phyloP scores from a whole-genome alignment of 345 rosid genomes.

The Pelargonium nanum region DNA sequence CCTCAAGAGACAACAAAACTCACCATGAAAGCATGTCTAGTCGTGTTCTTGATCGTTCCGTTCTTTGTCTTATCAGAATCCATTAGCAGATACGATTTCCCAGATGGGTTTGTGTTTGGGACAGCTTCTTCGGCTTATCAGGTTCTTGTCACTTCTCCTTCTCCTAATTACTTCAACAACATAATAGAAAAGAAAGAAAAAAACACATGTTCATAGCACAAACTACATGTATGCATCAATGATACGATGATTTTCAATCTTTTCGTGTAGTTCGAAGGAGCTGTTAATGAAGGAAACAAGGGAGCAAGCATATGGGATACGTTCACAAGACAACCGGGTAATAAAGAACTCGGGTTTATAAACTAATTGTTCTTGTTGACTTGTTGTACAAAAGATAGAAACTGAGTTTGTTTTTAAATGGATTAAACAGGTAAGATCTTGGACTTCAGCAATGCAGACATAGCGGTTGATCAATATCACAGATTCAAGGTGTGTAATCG shows the following conservation, averaged over 20 bases:
- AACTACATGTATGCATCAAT: no score
- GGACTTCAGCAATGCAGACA: constrained; percentile 96
- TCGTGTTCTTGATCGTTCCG: constrained; percentile 12
- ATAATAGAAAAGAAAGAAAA: no score
- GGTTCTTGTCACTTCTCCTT: constrained; percentile 21
- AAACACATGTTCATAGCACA: no score
- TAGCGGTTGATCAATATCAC: constrained; percentile 85
- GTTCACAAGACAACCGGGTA: constrained; percentile 67
- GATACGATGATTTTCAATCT: not conserved
- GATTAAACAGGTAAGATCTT: constrained; percentile 55
- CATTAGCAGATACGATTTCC: constrained; percentile 56
- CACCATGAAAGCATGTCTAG: constrained; percentile 16
- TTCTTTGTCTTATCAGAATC: constrained; percentile 30
- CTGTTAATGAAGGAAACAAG: constrained; percentile 78
- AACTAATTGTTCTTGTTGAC: not conserved
- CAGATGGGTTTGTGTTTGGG: constrained; percentile 67
- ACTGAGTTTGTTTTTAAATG: not conserved
- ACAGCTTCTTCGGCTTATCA: constrained; percentile 94
- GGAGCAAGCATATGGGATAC: constrained; percentile 89
- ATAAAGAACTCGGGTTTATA: not conserved
- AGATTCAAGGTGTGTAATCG: constrained; percentile 72
- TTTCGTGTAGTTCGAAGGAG: constrained; percentile 70
- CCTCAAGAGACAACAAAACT: constrained; percentile 3
- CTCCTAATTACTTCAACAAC: no score
- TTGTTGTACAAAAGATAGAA: not conserved